These are phyloP conservation scores for Aegilops umbellulata DNA, from an alignment of 176 grass and related monocot genomes.

Conservation along the genomic window DNA sequence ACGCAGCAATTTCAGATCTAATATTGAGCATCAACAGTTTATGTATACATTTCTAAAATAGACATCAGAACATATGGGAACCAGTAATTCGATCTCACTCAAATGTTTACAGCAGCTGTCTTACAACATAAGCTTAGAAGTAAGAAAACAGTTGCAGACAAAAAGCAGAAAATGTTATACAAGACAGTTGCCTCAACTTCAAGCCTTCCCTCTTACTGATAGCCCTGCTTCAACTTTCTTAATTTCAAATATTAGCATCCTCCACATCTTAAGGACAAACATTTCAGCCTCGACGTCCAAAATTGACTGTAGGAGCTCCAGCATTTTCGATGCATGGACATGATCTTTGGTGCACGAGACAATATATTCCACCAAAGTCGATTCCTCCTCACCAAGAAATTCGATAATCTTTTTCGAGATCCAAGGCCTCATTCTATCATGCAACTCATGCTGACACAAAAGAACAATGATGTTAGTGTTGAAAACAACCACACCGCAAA, in stretches of 20 bases:
- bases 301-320: slow-evolving; percentile 90
- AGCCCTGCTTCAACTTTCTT: slow-evolving; percentile 91
- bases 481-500: slow-evolving; percentile 6
- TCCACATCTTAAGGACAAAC: slow-evolving; percentile 99
- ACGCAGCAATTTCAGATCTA: background rate
- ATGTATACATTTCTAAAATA: slow-evolving; percentile 28
- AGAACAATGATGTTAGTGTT: slow-evolving; percentile 3
- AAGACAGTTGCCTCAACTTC: slow-evolving; percentile 24
- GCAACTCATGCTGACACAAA: slow-evolving; percentile 74
- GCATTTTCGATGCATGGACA: slow-evolving; percentile 81
- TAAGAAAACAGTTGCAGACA: slow-evolving; percentile 20
- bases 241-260: slow-evolving; percentile 99
- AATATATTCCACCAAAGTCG: slow-evolving; percentile 96
- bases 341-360: slow-evolving; percentile 95
- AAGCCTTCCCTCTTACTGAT: slow-evolving; percentile 46
- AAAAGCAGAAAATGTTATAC: slow-evolving; percentile 36
- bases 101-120: slow-evolving; percentile 3
- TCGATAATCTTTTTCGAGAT: slow-evolving; percentile 98
- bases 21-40: background rate
- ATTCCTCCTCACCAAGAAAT: slow-evolving; percentile 98
- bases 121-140: slow-evolving; percentile 31
- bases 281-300: slow-evolving; percentile 95
- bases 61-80: background rate
- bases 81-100: slow-evolving; percentile 24
- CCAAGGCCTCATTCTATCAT: slow-evolving; percentile 98